Base-by-base conservation (phyloP, 805 yeast genomes). In the Cyberlindnera amylophila region DNA sequence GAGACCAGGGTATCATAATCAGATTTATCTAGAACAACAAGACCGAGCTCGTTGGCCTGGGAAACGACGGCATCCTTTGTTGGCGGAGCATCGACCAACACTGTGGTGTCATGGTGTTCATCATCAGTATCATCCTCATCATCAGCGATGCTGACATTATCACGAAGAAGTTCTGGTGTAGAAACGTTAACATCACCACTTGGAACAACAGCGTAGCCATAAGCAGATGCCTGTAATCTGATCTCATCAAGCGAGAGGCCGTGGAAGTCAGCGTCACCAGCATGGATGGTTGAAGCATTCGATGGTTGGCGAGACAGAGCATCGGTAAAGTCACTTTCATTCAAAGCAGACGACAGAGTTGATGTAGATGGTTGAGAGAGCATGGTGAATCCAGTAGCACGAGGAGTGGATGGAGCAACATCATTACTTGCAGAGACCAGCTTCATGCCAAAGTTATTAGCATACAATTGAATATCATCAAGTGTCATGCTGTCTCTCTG, bases 371-470 rank as follows among this genome's bases (percentile, higher is more conserved):
- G 45, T 31, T 53, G 55, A 9, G 40, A 27, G 14, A 36, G 31
- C 32, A 45, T 9, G 2, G 44, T 36, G 28, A 34, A 38, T 12
- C 30, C 32, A 18, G 26, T 14, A 14, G 6, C 16, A 3, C 9
- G 23, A 16, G 32, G 14, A 12, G 26, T 13, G 11, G 32, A 24
- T 4, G 11, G 11, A 19, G 28, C 7, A 19, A n/a, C 29, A 14
- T 24, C 38, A 13, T 26, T 37, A 27, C 13, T 43, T 44, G 27
- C 12, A 16, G 71, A 62, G 13, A 67, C 61, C 30, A 73, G 44
- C 17, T 52, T 57, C 52, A 62, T 56, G 10, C 70, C 68, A 23
- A 66, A 53, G 10, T 54, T 57, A 14, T 54, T 52, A 3, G 75
- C 75, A 34, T 57, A 53, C 15, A 53, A 51, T 34, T 59, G 55